These are phyloP conservation scores for Sechiopsis laciniata DNA, from an alignment of 306 rosid genomes.

Conservation along the genomic window DNA sequence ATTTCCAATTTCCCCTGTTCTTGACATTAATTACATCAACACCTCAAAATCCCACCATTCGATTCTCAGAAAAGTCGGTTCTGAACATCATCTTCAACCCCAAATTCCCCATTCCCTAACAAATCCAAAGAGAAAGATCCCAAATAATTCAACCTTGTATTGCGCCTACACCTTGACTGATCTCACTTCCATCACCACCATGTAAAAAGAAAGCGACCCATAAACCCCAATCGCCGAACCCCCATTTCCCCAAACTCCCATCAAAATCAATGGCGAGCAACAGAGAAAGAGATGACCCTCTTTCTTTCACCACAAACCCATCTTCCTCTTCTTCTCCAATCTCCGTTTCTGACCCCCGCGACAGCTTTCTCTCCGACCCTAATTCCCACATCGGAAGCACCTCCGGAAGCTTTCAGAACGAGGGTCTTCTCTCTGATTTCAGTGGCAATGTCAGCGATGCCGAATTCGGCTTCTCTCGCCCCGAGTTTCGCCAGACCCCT, in stretches of 20 bases:
- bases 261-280: slow-evolving; percentile 32
- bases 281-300: slow-evolving; percentile 61
- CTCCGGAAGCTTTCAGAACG: slow-evolving; percentile 88
- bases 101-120: neutral
- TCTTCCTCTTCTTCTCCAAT: slow-evolving; percentile 77
- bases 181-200: neutral
- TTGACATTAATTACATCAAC: neutral
- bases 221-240: neutral
- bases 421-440: slow-evolving; percentile 38
- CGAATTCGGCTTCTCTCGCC: slow-evolving; percentile 65
- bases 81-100: neutral
- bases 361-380: slow-evolving; percentile 67
- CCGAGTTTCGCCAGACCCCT: slow-evolving; percentile 51
- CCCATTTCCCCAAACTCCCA: neutral
- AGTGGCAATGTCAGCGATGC: slow-evolving; percentile 30
- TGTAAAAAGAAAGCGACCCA: neutral
- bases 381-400: slow-evolving; percentile 46
- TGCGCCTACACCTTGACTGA: neutral
- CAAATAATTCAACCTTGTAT: neutral
- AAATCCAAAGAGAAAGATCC: neutral
- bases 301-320: slow-evolving; percentile 49
- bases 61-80: neutral
- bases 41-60: neutral
- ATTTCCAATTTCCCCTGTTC: neutral
- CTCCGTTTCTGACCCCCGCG: slow-evolving; percentile 65